A percentile compares a stretch with the other conserved stretches of the same genome.
phyloP scores from a whole-genome alignment of 768 basidiomycete genomes.

The Naganishia onofrii region DNA sequence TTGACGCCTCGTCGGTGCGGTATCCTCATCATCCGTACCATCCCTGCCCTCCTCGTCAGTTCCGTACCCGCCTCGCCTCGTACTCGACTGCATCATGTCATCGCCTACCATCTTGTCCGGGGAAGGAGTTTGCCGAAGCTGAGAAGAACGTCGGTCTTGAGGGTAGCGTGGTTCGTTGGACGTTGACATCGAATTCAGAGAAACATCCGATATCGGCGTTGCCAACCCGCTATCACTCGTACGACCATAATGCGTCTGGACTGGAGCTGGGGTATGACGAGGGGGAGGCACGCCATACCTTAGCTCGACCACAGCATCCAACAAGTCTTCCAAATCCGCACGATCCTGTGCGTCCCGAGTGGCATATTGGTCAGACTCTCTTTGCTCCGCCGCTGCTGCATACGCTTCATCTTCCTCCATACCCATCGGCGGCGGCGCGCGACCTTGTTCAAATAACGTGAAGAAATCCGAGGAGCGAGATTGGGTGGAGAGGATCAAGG shows the following conservation, averaged over 20 bases:
- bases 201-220: not conserved
- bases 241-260: not conserved
- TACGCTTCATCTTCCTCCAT: not conserved
- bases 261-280: not conserved
- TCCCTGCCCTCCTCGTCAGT: not conserved
- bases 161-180: not conserved
- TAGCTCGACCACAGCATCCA: not conserved
- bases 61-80: not conserved
- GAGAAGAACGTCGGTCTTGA: not conserved
- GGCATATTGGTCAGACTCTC: not conserved
- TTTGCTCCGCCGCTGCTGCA: not conserved
- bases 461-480: constrained; percentile 38
- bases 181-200: not conserved
- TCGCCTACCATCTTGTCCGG: not conserved
- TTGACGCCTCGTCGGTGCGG: not conserved
- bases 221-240: not conserved
- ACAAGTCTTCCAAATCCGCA: not conserved
- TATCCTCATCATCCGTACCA: not conserved
- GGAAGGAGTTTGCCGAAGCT: not conserved
- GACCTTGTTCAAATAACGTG: constrained; percentile 15
- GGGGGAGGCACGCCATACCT: not conserved
- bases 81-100: not conserved
- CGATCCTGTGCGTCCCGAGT: not conserved
- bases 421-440: not conserved
- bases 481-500: constrained; percentile 47